A percentile compares a stretch with the other conserved stretches of the same genome.
phyloP scores from a whole-genome alignment of 352 stramenopile species.

The Globisporangium paddicum region DNA sequence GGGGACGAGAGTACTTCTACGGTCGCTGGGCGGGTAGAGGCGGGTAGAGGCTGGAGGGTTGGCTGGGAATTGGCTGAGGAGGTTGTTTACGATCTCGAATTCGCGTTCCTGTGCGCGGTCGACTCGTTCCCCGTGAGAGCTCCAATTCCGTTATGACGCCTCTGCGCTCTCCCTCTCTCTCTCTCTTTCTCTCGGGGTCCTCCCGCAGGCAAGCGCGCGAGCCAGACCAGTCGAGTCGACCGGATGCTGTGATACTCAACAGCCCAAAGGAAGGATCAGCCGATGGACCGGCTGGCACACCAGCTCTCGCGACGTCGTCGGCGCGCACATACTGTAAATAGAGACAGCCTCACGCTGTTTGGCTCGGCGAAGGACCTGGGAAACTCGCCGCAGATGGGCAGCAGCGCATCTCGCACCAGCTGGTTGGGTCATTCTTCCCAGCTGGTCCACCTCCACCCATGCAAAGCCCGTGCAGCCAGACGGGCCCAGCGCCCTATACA shows the following conservation, averaged over 20 bases:
- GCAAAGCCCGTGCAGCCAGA: slow-evolving; percentile 6
- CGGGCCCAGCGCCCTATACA: neutral
- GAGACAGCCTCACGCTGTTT: slow-evolving; percentile 6
- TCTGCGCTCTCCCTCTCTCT: neutral
- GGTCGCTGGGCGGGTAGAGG: too few species aligned
- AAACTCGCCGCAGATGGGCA: slow-evolving; percentile 15
- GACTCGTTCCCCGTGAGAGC: slow-evolving; percentile 12
- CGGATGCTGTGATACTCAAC: neutral
- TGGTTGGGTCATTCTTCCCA: slow-evolving; percentile 19
- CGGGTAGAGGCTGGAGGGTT: slow-evolving; percentile 1
- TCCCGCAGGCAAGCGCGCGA: too few species aligned
- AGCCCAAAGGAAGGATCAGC: slow-evolving; percentile 1
- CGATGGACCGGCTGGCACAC: slow-evolving; percentile 7
- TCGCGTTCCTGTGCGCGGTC: slow-evolving; percentile 20
- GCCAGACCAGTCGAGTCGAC: slow-evolving; percentile 6
- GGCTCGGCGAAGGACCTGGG: neutral
- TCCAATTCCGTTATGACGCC: slow-evolving; percentile 18
- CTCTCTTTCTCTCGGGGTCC: neutral
- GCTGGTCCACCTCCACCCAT: slow-evolving; percentile 16
- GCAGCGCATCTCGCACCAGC: slow-evolving; percentile 8
- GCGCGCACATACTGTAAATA: slow-evolving; percentile 1
- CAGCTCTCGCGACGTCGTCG: slow-evolving; percentile 6
- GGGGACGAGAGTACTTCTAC: neutral
- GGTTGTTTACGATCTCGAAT: slow-evolving; percentile 3
- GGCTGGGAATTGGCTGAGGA: neutral